phyloP scores from a whole-genome alignment of 2,329 filamentous ascomycete genomes.

The Chalaropsis thielavioides region DNA sequence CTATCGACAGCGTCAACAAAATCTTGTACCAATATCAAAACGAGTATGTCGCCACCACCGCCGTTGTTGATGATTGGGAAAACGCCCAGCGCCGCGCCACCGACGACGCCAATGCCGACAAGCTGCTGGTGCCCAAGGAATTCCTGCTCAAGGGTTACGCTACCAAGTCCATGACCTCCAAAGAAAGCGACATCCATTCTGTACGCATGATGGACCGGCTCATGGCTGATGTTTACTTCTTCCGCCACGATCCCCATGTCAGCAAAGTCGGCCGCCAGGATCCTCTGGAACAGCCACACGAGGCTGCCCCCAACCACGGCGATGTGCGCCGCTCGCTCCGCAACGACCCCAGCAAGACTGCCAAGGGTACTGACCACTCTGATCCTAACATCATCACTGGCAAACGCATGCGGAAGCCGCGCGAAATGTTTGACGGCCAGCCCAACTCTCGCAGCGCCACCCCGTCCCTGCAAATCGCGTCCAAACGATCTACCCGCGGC shows the following conservation, averaged over 20 bases:
- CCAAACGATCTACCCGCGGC: conserved; percentile 17
- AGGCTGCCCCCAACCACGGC: conserved; percentile 28
- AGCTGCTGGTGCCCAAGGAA: conserved; percentile 19
- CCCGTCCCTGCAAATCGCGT: conserved; percentile 26
- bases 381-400: conserved; percentile 34
- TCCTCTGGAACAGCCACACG: conserved; percentile 33
- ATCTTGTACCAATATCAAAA: conserved; percentile 38
- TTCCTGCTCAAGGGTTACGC: conserved; percentile 36
- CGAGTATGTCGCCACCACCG: conserved; percentile 38
- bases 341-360: conserved; percentile 42
- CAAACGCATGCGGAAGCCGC: conserved; percentile 40
- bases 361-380: conserved; percentile 42
- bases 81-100: conserved; percentile 38
- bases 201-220: conserved; percentile 41
- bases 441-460: conserved; percentile 37
- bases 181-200: conserved; percentile 32
- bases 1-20: conserved; percentile 32
- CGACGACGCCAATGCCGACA: conserved; percentile 31
- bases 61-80: conserved; percentile 42
- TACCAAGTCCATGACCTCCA: conserved; percentile 31
- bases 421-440: conserved; percentile 35
- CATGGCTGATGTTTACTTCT: conserved; percentile 45
- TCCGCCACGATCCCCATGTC: conserved; percentile 45
- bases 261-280: conserved; percentile 46
- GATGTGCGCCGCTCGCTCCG: conserved; percentile 41